Evolutionary conservation across 2,329 filamentous ascomycete species (phyloP).

Genomic region (Dryadomyces sulphureus): DNA sequence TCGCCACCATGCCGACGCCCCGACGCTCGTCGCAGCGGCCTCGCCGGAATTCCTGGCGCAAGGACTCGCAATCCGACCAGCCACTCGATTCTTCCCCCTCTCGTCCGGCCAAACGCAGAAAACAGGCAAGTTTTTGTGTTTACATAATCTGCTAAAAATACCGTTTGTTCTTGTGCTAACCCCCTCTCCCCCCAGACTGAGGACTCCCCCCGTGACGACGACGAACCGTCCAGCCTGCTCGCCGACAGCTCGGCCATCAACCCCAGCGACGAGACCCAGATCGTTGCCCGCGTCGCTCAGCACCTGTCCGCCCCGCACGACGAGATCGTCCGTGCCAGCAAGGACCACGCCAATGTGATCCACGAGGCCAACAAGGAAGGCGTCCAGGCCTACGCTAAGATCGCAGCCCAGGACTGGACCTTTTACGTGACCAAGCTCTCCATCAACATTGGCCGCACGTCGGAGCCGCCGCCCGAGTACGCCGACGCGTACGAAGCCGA

Average conservation of each 20-base stretch:
- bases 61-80: constrained; percentile 15
- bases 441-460: constrained; percentile 61
- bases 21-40: constrained; percentile 18
- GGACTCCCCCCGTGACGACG: constrained; percentile 29
- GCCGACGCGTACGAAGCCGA: constrained; percentile 26
- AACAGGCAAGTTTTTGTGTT: constrained; percentile 30
- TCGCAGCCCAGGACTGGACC: constrained; percentile 70
- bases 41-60: constrained; percentile 17
- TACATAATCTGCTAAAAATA: no score
- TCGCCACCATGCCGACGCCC: constrained; percentile 15
- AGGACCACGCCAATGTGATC: constrained; percentile 47
- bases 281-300: constrained; percentile 41
- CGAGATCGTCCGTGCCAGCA: constrained; percentile 40
- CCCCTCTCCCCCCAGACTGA: constrained; percentile 18
- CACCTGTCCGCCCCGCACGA: constrained; percentile 28
- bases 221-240: constrained; percentile 26
- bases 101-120: constrained; percentile 49
- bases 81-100: constrained; percentile 41
- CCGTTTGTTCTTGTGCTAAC: no score
- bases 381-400: constrained; percentile 66
- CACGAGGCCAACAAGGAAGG: constrained; percentile 47
- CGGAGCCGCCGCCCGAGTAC: constrained; percentile 27
- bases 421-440: constrained; percentile 66
- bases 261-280: constrained; percentile 35
- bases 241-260: constrained; percentile 24